phyloP scores from a whole-genome alignment of 768 basidiomycete species.

The Tricholoma matsutake region DNA sequence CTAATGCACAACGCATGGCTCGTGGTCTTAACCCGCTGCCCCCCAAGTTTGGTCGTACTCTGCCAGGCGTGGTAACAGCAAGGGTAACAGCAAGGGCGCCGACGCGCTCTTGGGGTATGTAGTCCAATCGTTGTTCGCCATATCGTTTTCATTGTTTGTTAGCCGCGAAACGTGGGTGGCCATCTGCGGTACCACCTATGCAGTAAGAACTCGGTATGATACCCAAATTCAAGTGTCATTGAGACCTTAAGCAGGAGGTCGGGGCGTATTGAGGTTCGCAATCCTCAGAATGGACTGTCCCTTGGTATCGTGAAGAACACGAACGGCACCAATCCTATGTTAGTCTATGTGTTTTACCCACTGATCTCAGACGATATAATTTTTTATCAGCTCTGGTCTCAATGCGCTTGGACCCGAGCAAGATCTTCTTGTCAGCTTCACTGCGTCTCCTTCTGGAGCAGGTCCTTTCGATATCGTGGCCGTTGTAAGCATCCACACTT shows the following conservation, averaged over 20 bases:
- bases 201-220: constrained; percentile 18
- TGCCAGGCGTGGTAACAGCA: constrained; percentile 23
- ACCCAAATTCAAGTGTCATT: neutral
- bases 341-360: constrained; percentile 1
- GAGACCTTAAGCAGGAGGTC: constrained; percentile 22
- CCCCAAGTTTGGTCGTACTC: constrained; percentile 29
- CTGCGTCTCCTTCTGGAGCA: constrained; percentile 16
- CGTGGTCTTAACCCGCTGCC: constrained; percentile 42
- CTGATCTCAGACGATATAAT: neutral
- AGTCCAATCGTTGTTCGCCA: neutral
- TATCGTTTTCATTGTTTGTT: constrained; percentile 3
- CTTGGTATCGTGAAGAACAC: constrained; percentile 35
- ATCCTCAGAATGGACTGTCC: constrained; percentile 20
- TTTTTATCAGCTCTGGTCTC: constrained; percentile 29
- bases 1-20: constrained; percentile 43
- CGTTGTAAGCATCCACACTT: constrained; percentile 27
- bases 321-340: constrained; percentile 26
- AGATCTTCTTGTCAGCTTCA: constrained; percentile 33
- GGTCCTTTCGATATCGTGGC: constrained; percentile 32
- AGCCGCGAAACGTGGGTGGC: constrained; percentile 15
- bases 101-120: constrained; percentile 16
- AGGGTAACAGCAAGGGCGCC: constrained; percentile 5
- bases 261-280: constrained; percentile 37
- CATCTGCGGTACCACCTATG: constrained; percentile 24
- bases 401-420: constrained; percentile 27